These are phyloP conservation scores for Saitozyma sp. DNA, from an alignment of 768 basidiomycete species.

Conservation along the genomic window DNA sequence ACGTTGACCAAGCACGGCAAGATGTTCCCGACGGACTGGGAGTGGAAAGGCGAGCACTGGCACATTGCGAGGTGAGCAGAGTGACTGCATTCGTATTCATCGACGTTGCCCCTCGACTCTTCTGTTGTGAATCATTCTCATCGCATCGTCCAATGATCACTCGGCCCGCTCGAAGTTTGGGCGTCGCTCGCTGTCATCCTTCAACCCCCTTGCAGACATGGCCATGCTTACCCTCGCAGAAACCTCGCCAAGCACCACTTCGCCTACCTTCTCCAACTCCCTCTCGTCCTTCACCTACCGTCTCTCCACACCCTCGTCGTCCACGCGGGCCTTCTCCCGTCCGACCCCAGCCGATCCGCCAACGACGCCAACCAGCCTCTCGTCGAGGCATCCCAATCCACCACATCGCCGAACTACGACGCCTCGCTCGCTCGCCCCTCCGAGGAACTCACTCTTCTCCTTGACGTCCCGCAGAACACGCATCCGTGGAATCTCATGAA, in stretches of 20 bases:
- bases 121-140: too few relatives aligned
- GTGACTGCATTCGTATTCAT: too few relatives aligned
- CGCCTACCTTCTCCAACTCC: conserved; percentile 71
- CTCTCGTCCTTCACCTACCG: conserved; percentile 72
- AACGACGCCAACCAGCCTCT: conserved; percentile 68
- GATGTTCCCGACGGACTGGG: conserved; percentile 67
- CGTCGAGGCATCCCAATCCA: conserved; percentile 52
- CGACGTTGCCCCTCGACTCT: too few relatives aligned
- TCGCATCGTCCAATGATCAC: too few relatives aligned
- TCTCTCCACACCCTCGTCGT: conserved; percentile 73
- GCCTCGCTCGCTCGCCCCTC: conserved; percentile 7
- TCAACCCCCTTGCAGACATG: background rate
- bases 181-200: background rate
- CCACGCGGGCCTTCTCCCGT: conserved; percentile 78
- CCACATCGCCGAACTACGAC: conserved; percentile 4
- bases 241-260: conserved; percentile 66
- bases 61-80: conserved; percentile 62
- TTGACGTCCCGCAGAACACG: conserved; percentile 70
- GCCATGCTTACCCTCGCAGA: conserved; percentile 36
- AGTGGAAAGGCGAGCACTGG: conserved; percentile 75
- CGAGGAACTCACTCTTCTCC: conserved; percentile 65
- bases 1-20: conserved; percentile 48
- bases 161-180: background rate
- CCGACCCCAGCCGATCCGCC: conserved; percentile 62
- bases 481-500: conserved; percentile 77